Base-by-base conservation (phyloP, 148 eudicot genomes). In the Hydrangea macrophylla region DNA sequence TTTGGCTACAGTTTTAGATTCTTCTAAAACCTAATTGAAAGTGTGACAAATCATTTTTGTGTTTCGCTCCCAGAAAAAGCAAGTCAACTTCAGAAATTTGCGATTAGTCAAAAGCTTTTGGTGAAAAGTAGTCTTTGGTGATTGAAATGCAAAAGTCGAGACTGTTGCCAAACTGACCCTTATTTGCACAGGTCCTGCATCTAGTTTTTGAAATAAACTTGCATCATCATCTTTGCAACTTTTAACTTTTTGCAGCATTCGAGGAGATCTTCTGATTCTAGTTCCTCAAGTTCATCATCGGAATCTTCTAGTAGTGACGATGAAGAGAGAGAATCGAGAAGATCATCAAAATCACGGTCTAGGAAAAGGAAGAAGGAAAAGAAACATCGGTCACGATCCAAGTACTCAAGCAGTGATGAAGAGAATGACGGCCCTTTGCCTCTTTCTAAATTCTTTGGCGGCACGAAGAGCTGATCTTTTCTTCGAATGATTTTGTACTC, bases 401-500 rank as follows among this genome's bases (percentile, higher is more conserved):
- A 88, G 79, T 68, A 78, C 55, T 78, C 79, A 23, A 65, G 85
- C 65, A 71, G 85, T 45, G 85, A 74, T 51, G 75, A 71, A 31
- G 84, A 71, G 86, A 81, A 48, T 20, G 84, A 78, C 35, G 96
- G 96, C 50, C 97, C 96, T 39, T 78, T 92, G 75, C 98, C 98
- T 6, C 95, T 93, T 66, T 93, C 98, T 27, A 86, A 95, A 81
- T 93, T 93, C 73, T 93, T 93, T 70, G 98, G 96, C 65, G 86
- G 70, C 68, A 31, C 74, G 58, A 93, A 88, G 77, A 80, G 80
- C 78, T 92, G 80, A 75, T 69, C 2, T 44, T 73, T 39, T 10
- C 25, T 40, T 42, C 23, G n/a, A n/a, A n/a, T n/a, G n/a, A n/a
- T n/a, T n/a, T n/a, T n/a, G n/a, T n/a, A n/a, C n/a, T n/a, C n/a